Evolutionary conservation across 345 rosid species (phyloP).

Genomic region (Boechera stricta): DNA sequence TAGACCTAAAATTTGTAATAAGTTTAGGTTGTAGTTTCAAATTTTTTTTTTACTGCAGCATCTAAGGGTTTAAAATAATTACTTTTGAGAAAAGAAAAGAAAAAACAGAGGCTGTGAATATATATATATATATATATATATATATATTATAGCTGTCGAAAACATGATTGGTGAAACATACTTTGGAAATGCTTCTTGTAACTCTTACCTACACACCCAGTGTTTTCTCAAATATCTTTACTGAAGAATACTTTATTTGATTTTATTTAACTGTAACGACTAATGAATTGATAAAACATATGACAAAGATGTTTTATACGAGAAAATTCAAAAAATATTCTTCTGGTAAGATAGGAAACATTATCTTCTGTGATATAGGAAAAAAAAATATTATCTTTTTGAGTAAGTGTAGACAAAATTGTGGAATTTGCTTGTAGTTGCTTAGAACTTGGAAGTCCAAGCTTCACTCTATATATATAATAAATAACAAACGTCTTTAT

Average conservation of each 20-base stretch:
- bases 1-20: not conserved
- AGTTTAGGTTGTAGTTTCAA: not conserved
- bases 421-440: conserved; percentile 20
- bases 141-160: not conserved
- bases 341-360: no score
- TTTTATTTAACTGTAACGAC: not conserved
- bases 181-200: not conserved
- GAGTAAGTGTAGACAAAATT: conserved; percentile 2
- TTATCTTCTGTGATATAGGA: not conserved
- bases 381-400: not conserved
- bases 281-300: not conserved
- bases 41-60: not conserved
- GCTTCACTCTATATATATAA: not conserved
- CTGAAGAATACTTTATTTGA: not conserved
- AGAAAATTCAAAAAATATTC: no score
- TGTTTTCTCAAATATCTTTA: not conserved
- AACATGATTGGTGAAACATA: not conserved
- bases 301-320: not conserved
- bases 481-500: not conserved
- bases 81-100: not conserved
- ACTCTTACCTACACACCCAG: not conserved
- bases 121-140: not conserved
- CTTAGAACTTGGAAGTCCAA: conserved; percentile 19
- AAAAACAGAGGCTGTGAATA: no score
- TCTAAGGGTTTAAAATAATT: not conserved